Evolutionary conservation across 2,329 filamentous ascomycete genomes (phyloP), one percentile per base, ranked within the genome.

Genomic region (Albifimbria verrucaria): DNA sequence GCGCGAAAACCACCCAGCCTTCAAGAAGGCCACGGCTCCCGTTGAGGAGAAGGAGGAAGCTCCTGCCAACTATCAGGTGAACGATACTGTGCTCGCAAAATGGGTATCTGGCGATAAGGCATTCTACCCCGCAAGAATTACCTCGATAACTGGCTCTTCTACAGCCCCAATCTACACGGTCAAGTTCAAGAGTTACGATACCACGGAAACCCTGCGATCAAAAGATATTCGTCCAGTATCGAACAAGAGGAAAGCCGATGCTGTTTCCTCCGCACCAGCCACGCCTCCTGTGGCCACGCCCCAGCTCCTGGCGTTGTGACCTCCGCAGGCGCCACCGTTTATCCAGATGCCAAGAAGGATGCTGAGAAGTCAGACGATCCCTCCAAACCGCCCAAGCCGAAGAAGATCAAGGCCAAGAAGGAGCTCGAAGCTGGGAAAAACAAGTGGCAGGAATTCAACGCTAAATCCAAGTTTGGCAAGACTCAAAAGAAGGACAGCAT

Each of bases 371-470:
- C 82, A 46, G 83, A 80, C 59, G 87, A 89, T 65, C 77, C 85
- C 6, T 73, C 78, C 36, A 94, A 93, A 70, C 82, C 87, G 47
- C 83, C 86, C 11, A 87, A 89, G 71, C 82, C 93, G 54, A 96
- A 96, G 75, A 93, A 93, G 63, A 92, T 91, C 67, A 94, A 92
- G 73, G 90, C 92, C 48, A 94, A 87, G 56, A 94, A 92, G 70
- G 90, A 95, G 68, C 80, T 97, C 22, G 93, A 97, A 75, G 89
- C 86, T 57, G 88, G 89, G 65, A 96, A 96, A 77, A 89, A 76
- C 65, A 96, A 94, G 68, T 99, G 94, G 94, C 89, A 97, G 68
- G 90, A 95, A 58, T 99, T 96, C 71, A 89, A 86, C 59, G 79
- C 81, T 65, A 96, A 95, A 70, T 82, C 80, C 46, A 92, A 90